phyloP scores from a whole-genome alignment of 2,329 filamentous ascomycete genomes.

The Pyricularia grisea region DNA sequence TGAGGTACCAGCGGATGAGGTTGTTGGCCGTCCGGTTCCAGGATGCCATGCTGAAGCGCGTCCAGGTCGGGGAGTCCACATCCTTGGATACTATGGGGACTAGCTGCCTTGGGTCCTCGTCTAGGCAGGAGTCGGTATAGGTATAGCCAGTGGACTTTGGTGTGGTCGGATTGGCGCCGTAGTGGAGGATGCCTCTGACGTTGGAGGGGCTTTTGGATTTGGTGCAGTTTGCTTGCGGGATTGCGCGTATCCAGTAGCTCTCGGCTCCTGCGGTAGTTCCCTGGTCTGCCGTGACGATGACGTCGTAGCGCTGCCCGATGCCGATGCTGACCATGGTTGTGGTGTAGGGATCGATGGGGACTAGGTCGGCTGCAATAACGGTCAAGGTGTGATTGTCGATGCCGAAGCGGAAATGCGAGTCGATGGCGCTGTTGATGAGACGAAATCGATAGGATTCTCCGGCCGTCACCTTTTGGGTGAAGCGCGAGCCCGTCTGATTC shows the following conservation, averaged over 20 bases:
- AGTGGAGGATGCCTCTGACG: slow-evolving; percentile 13
- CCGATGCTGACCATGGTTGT: slow-evolving; percentile 51
- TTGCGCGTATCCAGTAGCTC: slow-evolving; percentile 19
- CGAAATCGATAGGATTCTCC: slow-evolving; percentile 50
- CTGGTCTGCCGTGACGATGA: slow-evolving; percentile 26
- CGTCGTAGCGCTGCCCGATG: slow-evolving; percentile 36
- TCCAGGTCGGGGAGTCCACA: background rate
- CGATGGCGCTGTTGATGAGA: slow-evolving; percentile 46
- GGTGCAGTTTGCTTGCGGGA: slow-evolving; percentile 3
- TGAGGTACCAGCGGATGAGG: slow-evolving; percentile 9
- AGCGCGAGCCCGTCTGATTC: slow-evolving; percentile 1
- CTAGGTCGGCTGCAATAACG: slow-evolving; percentile 57
- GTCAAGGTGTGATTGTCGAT: slow-evolving; percentile 52
- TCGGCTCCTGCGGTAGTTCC: slow-evolving; percentile 4
- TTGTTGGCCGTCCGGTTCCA: background rate
- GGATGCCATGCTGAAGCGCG: background rate
- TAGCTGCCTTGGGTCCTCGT: background rate
- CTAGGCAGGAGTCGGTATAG: slow-evolving; percentile 3
- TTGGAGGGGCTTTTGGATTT: background rate
- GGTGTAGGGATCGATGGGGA: slow-evolving; percentile 51
- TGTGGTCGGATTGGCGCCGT: slow-evolving; percentile 12
- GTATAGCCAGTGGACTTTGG: background rate
- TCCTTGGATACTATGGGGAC: background rate
- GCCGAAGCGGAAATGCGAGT: slow-evolving; percentile 44
- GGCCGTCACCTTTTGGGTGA: slow-evolving; percentile 11